phyloP scores from a whole-genome alignment of 2,329 filamentous ascomycete species.

The Venturia oleaginea region DNA sequence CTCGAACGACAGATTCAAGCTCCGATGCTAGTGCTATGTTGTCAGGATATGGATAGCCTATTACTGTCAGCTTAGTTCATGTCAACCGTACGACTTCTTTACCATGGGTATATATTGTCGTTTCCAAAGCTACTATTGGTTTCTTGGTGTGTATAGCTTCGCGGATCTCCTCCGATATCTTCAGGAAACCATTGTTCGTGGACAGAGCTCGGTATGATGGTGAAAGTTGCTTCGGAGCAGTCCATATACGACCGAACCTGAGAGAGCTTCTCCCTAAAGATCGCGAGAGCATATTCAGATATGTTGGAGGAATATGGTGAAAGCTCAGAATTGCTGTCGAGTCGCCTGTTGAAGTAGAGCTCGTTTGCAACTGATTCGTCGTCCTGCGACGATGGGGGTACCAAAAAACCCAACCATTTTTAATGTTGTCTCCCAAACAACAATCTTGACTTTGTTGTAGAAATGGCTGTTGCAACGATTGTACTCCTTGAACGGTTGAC shows the following conservation, averaged over 20 bases:
- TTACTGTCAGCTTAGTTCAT: not conserved
- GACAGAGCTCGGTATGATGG: slow-evolving; percentile 11
- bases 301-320: not conserved
- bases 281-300: not conserved
- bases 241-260: not conserved
- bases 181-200: slow-evolving; percentile 44
- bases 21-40: slow-evolving; percentile 68
- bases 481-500: not conserved
- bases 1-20: slow-evolving; percentile 72
- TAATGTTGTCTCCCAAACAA: not conserved
- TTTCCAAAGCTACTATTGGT: slow-evolving; percentile 87
- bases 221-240: not conserved
- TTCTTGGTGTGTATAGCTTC: slow-evolving; percentile 64
- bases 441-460: not conserved
- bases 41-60: slow-evolving; percentile 61
- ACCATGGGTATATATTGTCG: slow-evolving; percentile 96
- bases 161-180: slow-evolving; percentile 70
- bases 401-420: not conserved
- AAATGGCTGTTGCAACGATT: not conserved
- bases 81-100: slow-evolving; percentile 15
- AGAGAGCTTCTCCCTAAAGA: not conserved
- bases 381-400: not conserved
- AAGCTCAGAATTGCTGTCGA: not conserved
- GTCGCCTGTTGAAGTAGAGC: not conserved
- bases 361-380: not conserved